Percentiles rank a stretch among this genome's conserved stretches.
phyloP scores from a whole-genome alignment of 352 stramenopile genomes.

The Globisporangium abappressorium region DNA sequence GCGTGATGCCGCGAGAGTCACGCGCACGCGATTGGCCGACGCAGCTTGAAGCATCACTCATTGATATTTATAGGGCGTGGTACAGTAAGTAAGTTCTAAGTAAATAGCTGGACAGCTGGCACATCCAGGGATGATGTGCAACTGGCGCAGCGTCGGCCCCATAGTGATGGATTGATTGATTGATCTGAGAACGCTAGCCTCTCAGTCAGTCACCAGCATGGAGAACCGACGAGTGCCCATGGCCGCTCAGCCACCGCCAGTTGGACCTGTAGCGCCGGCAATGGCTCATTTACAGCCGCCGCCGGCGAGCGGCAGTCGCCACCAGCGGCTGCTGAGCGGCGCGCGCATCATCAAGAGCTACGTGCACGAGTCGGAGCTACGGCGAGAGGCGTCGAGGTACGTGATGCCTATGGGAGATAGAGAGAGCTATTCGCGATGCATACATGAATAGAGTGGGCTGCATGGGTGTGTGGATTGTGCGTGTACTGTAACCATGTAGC shows the following conservation, averaged over 20 bases:
- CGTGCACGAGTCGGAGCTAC: conserved; percentile 41
- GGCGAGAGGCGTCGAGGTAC: conserved; percentile 33
- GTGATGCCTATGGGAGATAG: not conserved
- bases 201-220: not conserved
- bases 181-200: not conserved
- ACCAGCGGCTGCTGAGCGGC: conserved; percentile 23
- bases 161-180: no score
- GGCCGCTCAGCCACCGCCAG: not conserved
- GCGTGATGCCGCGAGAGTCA: conserved; percentile 8
- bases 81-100: not conserved
- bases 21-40: conserved; percentile 11
- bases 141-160: no score
- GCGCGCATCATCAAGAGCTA: conserved; percentile 47
- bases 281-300: not conserved
- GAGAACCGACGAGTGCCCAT: not conserved
- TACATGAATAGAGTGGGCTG: no score
- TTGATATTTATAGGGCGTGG: conserved; percentile 7
- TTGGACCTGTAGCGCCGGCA: not conserved
- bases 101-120: not conserved
- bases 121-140: no score
- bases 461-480: no score
- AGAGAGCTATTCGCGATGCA: no score
- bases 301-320: conserved; percentile 1
- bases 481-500: not conserved
- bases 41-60: not conserved